Percentiles rank a stretch among this genome's conserved stretches.
phyloP scores from a whole-genome alignment of 352 stramenopile species.

The Globisporangium mamillatum region DNA sequence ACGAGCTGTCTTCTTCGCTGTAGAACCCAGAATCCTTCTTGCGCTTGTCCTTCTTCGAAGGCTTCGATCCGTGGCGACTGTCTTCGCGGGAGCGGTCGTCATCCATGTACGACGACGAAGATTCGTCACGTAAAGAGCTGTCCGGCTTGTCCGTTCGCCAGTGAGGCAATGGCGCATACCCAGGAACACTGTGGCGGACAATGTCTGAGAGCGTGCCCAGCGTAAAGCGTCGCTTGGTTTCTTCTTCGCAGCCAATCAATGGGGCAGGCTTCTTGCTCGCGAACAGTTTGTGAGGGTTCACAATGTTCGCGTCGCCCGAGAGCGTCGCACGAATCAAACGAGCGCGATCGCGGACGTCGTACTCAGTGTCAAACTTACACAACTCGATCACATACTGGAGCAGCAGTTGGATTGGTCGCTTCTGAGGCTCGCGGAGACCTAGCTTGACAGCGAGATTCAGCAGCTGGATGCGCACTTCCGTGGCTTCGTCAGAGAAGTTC shows the following conservation, averaged over 20 bases:
- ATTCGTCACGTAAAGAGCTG: constrained; percentile 72
- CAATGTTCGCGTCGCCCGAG: constrained; percentile 49
- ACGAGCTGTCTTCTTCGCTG: constrained; percentile 55
- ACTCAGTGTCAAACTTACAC: constrained; percentile 91
- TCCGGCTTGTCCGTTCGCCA: constrained; percentile 78
- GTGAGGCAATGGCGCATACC: constrained; percentile 70
- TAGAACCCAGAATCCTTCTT: constrained; percentile 63
- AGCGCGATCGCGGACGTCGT: constrained; percentile 91
- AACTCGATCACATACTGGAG: constrained; percentile 92
- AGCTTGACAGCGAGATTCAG: constrained; percentile 94
- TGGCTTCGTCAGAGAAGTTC: constrained; percentile 86
- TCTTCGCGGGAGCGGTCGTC: constrained; percentile 20
- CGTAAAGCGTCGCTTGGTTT: constrained; percentile 71
- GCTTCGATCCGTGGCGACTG: constrained; percentile 17
- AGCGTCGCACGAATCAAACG: constrained; percentile 80
- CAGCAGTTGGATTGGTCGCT: constrained; percentile 73
- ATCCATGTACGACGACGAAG: constrained; percentile 37
- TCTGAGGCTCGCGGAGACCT: constrained; percentile 62
- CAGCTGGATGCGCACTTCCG: constrained; percentile 87
- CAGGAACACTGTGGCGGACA: constrained; percentile 80
- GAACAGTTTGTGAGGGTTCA: constrained; percentile 78
- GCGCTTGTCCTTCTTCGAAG: constrained; percentile 20
- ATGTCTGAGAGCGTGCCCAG: constrained; percentile 87
- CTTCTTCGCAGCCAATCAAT: constrained; percentile 69
- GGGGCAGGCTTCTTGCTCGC: constrained; percentile 77